phyloP scores from a whole-genome alignment of 306 rosid genomes.

The Chamaecrista fasciculata region DNA sequence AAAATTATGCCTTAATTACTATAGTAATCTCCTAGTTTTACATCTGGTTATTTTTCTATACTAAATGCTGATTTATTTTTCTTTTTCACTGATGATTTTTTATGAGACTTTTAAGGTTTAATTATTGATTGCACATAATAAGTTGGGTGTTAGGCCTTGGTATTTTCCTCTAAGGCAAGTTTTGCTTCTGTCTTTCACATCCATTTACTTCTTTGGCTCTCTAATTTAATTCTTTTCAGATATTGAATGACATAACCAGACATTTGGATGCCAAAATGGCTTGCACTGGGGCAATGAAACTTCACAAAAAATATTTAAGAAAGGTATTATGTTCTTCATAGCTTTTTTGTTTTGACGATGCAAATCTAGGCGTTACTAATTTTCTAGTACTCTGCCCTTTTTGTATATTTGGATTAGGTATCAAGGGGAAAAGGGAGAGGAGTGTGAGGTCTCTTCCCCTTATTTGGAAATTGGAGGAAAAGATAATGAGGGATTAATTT shows the following conservation, averaged over 20 bases:
- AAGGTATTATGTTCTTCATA: constrained; percentile 55
- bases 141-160: not conserved
- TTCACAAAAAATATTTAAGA: constrained; percentile 85
- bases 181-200: no score
- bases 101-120: not conserved
- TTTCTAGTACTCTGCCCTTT: no score
- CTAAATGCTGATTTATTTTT: constrained; percentile 14
- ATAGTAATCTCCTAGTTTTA: not conserved
- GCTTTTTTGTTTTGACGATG: no score
- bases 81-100: not conserved
- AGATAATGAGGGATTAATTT: no score
- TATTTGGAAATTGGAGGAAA: no score
- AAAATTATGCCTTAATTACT: not conserved
- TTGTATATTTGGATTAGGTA: no score
- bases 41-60: constrained; percentile 14
- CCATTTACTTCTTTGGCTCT: constrained; percentile 1
- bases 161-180: no score
- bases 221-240: constrained; percentile 47
- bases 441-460: no score
- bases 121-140: constrained; percentile 1
- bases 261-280: constrained; percentile 94
- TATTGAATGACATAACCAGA: constrained; percentile 90
- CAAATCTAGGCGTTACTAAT: no score
- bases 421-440: no score
- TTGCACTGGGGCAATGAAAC: constrained; percentile 94